Base-by-base conservation (phyloP, 2,329 filamentous ascomycete genomes). In the Calonectria honghensis region DNA sequence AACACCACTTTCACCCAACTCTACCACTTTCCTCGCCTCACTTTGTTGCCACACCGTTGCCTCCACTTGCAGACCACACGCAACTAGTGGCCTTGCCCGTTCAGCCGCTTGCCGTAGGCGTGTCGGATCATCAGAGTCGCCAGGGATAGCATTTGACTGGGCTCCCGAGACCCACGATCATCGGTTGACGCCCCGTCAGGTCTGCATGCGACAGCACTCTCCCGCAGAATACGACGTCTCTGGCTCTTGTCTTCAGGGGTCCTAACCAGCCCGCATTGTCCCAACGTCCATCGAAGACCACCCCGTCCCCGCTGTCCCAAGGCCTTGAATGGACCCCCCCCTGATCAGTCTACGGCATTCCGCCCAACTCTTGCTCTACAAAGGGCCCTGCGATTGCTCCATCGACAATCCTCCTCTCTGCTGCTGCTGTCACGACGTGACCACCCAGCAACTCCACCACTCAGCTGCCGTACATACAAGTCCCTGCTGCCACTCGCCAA, bases 141-240 rank as follows among this genome's bases (percentile, higher is more conserved):
- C 71, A 76, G 72, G 75, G 72, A 79, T 76, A 78, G 72, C 70
- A 63, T 79, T 76, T 78, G 78, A 77, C 74, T 74, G 78, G 68
- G 63, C 79, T 75, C 73, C 48, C 70, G 74, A 72, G 79, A 81
- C 78, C 78, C 79, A 81, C 73, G 79, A 81, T 81, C 79, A 79
- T 75, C 73, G 76, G 76, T 79, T 78, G 72, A 80, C 77, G 72
- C 79, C 77, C 78, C 75, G 73, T 78, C 74, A 77, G 73, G 72
- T 68, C 75, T 80, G 76, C 73, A 79, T 77, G 74, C 73, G 72
- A 79, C 77, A 80, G 73, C 69, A 70, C 72, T 73, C 74, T 75
- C 71, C 73, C 78, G 41, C 74, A 81, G 71, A 72, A 79, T 73
- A 73, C 75, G 73, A 75, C 77, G 29, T 74, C 74, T 74, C 75